Evolutionary conservation across 768 basidiomycete genomes (phyloP), one percentile per base, ranked within the genome.

Genomic region (Tricholoma bakamatsutake): DNA sequence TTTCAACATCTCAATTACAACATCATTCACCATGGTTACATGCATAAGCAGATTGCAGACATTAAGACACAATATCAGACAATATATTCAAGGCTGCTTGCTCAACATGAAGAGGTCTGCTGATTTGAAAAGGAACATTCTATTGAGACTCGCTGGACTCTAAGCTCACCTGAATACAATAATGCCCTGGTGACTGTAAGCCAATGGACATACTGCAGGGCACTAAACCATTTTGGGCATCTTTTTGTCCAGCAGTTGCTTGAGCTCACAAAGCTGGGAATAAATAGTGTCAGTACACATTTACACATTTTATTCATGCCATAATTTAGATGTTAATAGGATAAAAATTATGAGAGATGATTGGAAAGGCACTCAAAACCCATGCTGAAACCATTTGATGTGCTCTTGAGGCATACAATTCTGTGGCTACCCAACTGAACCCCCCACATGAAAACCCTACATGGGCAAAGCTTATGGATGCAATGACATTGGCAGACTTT

Each of bases 251-350:
- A 69, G 55, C 61, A 64, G 1, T 57, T 76, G 1, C 73, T 76
- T 58, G 71, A 76, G 57, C 63, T 76, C 3, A 69, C 70, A 21
- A 71, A 71, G 57, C 53, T 73, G 67, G 17, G 74, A 73, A 35
- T 73, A 55, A 24, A 64, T 61, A 15, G n/a, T 12, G 39, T 50
- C 30, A 40, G 54, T 55, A 21, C 18, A 17, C 18, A 43, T 12
- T 43, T 50, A 34, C 17, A 28, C n/a, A 13, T 21, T 27, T 50
- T 15, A 11, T 43, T 45, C 39, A 4, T 52, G 17, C 55, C 24
- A 40, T 53, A 30, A 48, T 50, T 17, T 5, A 35, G 31, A 40
- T 37, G 40, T 53, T 50, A 5, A 7, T 9, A 75, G 74, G 69
- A 0, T 75, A 75, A 54, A 69, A 68, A 40, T 56, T 72, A 53